Conservation (phyloP, 176 grass and related monocot genomes). For the Cenchrus americanus region DNA sequence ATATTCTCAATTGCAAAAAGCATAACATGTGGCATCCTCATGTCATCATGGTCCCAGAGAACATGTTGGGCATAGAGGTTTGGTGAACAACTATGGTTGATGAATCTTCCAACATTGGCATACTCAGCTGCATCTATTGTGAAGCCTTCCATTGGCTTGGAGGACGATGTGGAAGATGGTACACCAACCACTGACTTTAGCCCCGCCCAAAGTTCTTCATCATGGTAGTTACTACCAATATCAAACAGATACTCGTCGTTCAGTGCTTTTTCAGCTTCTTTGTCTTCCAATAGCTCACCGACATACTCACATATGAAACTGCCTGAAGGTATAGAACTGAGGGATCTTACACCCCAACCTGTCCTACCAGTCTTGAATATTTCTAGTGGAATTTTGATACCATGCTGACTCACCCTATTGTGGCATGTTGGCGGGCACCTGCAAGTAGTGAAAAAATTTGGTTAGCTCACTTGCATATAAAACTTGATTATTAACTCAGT, state of each 20-base stretch:
- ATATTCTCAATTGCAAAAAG: constrained; percentile 70
- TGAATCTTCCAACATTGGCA: constrained; percentile 72
- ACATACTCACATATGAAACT: constrained; percentile 75
- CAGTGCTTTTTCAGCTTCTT: constrained; percentile 57
- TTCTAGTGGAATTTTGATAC: constrained; percentile 68
- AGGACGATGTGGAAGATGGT: constrained; percentile 34
- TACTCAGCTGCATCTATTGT: constrained; percentile 76
- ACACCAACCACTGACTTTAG: constrained; percentile 48
- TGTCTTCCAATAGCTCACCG: constrained; percentile 67
- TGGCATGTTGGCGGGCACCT: constrained; percentile 70
- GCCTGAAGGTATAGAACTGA: constrained; percentile 71
- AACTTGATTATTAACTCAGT: neutral
- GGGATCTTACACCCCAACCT: constrained; percentile 81
- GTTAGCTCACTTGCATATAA: neutral
- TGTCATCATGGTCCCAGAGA: constrained; percentile 74
- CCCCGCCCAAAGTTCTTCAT: constrained; percentile 59
- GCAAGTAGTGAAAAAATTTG: constrained; percentile 34
- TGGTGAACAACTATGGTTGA: constrained; percentile 76
- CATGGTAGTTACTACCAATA: constrained; percentile 70
- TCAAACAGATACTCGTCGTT: constrained; percentile 78
- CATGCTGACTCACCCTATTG: constrained; percentile 79
- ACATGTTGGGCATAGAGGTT: constrained; percentile 78
- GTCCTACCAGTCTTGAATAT: constrained; percentile 66
- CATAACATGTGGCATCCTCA: constrained; percentile 68
- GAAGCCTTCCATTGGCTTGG: constrained; percentile 46